A percentile compares a stretch with the other conserved stretches of the same genome.
These are phyloP conservation scores for Umbelopsis sp. DNA, from an alignment of 371 early-diverging fungal genomes.

Conservation along the genomic window DNA sequence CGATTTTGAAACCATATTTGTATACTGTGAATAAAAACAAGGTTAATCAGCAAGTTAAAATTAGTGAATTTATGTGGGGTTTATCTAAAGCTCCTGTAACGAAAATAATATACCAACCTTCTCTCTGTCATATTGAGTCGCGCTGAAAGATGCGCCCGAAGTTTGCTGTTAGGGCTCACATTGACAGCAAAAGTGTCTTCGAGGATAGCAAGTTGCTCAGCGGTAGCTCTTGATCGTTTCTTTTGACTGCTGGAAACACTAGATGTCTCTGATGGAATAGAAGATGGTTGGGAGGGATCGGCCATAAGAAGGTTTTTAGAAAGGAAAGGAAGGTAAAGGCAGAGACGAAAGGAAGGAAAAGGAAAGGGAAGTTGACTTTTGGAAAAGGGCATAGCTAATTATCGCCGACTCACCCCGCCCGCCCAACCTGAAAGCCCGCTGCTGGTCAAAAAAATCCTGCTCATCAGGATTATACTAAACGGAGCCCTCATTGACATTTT, in stretches of 20 bases:
- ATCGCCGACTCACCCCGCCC: not conserved
- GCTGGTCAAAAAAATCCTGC: not conserved
- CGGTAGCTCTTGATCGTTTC: constrained; percentile 76
- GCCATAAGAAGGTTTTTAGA: constrained; percentile 6
- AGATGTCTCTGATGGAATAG: not conserved
- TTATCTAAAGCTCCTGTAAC: too few relatives aligned
- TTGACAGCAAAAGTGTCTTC: constrained; percentile 77
- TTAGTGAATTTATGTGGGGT: not conserved
- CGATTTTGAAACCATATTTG: constrained; percentile 99
- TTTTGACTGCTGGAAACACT: not conserved
- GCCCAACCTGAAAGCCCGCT: not conserved
- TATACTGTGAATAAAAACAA: constrained; percentile 44
- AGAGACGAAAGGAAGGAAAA: constrained; percentile 10
- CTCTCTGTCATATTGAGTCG: constrained; percentile 91
- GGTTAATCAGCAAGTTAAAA: not conserved
- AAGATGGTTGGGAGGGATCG: constrained; percentile 17
- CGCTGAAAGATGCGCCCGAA: constrained; percentile 84
- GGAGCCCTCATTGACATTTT: too few relatives aligned
- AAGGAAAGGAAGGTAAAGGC: constrained; percentile 17
- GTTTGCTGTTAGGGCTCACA: constrained; percentile 75
- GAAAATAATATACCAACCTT: constrained; percentile 33
- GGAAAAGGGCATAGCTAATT: not conserved
- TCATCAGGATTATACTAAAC: not conserved
- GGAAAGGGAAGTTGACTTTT: constrained; percentile 11
- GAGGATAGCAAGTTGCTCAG: constrained; percentile 75